Base-by-base conservation (phyloP, 2,329 filamentous ascomycete genomes). In the Beauveria australis region DNA sequence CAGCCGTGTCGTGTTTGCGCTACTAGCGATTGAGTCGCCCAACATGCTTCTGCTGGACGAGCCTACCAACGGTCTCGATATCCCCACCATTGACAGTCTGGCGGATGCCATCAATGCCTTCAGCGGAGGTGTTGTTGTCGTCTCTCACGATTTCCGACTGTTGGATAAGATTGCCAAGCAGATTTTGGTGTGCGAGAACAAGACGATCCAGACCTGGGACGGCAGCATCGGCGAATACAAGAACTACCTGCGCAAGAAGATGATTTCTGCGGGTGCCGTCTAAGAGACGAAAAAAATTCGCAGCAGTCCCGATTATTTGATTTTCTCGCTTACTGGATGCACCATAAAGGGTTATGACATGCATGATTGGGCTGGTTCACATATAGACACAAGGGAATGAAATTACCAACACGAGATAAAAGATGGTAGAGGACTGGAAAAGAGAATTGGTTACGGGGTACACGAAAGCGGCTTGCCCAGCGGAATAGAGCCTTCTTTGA, bases 121-220 rank as follows among this genome's bases (percentile, higher is more conserved):
- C 76, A 92, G 86, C 66, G 94, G 94, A 71, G 94, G 95, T 89
- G 93, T 97, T 56, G 91, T 97, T 59, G 93, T 97, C 66, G 94
- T 99, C 61, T 95, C 89, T 70, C 94, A 99, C 89, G 94, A 99
- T 77, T 99, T 99, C 85, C 89, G 93, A 82, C 82, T 99, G 71
- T 87, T 99, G 66, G 94, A 99, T 85, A 97, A 96, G 83, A 97
- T 99, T 75, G 94, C 94, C 69, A 99, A 99, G 84, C 91, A 99
- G 76, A 99, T 99, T 77, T 87, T 99, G 79, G 94, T 99, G 61
- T 99, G 95, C 78, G 94, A 99, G 80, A 92, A 99, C 86, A 92
- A 92, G 84, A 92, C 92, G 16, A 92, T 97, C 69, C 87, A 83
- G 69, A 79, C 85, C 70, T 99, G 94, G 94, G 87, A 93, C 65